phyloP scores from a whole-genome alignment of 306 rosid species.

The Prunus fruticosa region DNA sequence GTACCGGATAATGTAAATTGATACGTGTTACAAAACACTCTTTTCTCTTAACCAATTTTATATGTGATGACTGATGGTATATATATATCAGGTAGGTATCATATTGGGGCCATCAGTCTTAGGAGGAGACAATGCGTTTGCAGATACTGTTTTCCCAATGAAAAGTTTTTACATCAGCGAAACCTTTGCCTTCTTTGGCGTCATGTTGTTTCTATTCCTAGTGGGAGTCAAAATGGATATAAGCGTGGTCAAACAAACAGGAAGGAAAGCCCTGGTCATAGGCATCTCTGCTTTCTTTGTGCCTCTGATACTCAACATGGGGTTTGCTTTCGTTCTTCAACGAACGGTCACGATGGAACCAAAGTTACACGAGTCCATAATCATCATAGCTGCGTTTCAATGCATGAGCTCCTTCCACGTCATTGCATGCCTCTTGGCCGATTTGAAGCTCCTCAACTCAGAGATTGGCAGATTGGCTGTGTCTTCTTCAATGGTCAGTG shows the following conservation, averaged over 20 bases:
- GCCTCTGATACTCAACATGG: slow-evolving; percentile 16
- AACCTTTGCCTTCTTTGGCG: slow-evolving; percentile 42
- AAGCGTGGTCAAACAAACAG: slow-evolving; percentile 14
- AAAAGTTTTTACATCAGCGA: slow-evolving; percentile 33
- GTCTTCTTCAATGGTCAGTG: slow-evolving; percentile 48
- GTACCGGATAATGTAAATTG: neutral
- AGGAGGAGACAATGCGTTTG: slow-evolving; percentile 13
- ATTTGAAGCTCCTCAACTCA: slow-evolving; percentile 58
- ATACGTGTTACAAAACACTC: neutral
- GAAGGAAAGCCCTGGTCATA: slow-evolving; percentile 42
- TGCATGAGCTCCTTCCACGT: slow-evolving; percentile 46
- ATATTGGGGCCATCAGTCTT: slow-evolving; percentile 45
- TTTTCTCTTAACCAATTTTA: neutral
- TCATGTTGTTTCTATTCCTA: slow-evolving; percentile 46
- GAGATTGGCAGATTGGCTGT: slow-evolving; percentile 56
- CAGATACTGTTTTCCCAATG: slow-evolving; percentile 24
- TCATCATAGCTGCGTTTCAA: slow-evolving; percentile 22
- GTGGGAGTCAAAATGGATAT: slow-evolving; percentile 50
- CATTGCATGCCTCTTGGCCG: slow-evolving; percentile 30
- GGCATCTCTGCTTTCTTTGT: slow-evolving; percentile 22
- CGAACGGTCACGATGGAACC: neutral
- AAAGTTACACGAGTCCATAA: neutral
- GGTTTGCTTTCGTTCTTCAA: neutral
- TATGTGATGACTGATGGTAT: neutral
- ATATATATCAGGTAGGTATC: slow-evolving; percentile 40